Conservation (phyloP, 75 land plant species). For the Cryptomeria japonica region DNA sequence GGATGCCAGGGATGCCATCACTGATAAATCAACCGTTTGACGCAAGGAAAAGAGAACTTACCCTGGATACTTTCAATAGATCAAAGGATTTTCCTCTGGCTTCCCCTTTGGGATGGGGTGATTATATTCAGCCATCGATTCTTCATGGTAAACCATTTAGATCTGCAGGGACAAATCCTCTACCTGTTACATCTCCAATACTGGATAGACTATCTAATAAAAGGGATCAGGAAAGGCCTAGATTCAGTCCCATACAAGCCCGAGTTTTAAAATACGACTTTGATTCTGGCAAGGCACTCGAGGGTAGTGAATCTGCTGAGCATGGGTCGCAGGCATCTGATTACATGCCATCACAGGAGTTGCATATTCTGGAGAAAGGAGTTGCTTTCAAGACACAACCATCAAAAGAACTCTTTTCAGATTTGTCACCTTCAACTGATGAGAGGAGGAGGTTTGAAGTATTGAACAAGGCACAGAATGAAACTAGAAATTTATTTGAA, state of each 20-base stretch:
- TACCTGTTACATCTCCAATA: conserved; percentile 11
- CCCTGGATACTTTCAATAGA: neutral
- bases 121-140: conserved; percentile 16
- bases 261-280: conserved; percentile 17
- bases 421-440: neutral
- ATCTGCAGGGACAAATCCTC: neutral
- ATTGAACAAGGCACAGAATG: neutral
- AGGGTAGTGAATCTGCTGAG: conserved; percentile 10
- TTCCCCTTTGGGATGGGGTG: conserved; percentile 5
- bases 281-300: conserved; percentile 6
- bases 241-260: conserved; percentile 13
- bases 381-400: neutral
- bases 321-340: neutral
- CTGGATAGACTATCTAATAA: conserved; percentile 9
- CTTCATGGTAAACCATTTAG: conserved; percentile 22
- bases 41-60: neutral
- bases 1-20: conserved; percentile 16
- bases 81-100: conserved; percentile 6
- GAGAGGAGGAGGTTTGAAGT: neutral
- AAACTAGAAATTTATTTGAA: neutral
- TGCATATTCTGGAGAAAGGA: neutral
- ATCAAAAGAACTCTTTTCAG: conserved; percentile 6
- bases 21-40: conserved; percentile 3
- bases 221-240: conserved; percentile 8
- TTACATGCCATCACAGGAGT: neutral